phyloP scores from a whole-genome alignment of 1,284 basidiomycete species.

The Austroboletus novae-zelandiae region DNA sequence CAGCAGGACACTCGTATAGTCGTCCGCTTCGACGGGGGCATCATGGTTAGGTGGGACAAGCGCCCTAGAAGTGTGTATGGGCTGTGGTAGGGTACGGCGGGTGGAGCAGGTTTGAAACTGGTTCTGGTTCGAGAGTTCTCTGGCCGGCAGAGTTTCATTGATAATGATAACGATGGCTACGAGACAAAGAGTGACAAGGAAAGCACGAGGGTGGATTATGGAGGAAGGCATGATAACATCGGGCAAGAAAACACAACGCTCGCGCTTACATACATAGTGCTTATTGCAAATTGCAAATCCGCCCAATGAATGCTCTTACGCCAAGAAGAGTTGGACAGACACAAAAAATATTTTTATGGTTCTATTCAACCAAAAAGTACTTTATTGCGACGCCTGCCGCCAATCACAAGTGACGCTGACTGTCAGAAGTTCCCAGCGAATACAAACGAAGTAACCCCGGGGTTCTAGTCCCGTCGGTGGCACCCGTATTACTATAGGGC shows the following conservation, averaged over 20 bases:
- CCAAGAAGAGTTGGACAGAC: too few species aligned
- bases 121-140: slow-evolving; percentile 1
- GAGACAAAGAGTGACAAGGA: slow-evolving; percentile 24
- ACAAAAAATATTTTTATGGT: too few species aligned
- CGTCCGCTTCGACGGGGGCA: neutral
- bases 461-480: too few species aligned
- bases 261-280: neutral
- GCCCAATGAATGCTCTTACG: neutral
- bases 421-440: too few species aligned
- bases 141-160: slow-evolving; percentile 9
- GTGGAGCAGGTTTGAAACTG: neutral
- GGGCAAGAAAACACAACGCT: neutral
- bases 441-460: too few species aligned
- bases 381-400: too few species aligned
- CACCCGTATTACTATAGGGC: too few species aligned
- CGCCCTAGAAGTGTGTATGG: neutral
- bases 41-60: neutral
- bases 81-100: neutral
- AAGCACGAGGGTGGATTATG: slow-evolving; percentile 5
- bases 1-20: slow-evolving; percentile 5
- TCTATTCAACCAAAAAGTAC: too few species aligned
- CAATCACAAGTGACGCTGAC: too few species aligned
- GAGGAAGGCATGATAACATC: slow-evolving; percentile 7
- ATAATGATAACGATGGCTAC: slow-evolving; percentile 6
- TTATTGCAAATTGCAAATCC: neutral